Conservation (phyloP, 2,329 filamentous ascomycete species). For the Penicillium janthinellum region DNA sequence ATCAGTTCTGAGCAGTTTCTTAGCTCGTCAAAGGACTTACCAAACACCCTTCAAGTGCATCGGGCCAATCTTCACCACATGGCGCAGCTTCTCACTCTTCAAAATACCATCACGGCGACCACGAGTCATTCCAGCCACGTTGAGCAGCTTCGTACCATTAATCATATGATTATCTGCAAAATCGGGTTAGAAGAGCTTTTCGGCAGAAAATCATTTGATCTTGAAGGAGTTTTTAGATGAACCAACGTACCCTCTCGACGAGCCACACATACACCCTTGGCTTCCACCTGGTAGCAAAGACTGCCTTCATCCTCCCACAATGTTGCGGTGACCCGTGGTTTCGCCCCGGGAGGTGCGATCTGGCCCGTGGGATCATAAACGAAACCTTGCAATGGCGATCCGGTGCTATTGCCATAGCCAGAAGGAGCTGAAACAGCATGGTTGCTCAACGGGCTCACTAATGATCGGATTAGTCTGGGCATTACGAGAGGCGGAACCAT, state of each 20-base stretch:
- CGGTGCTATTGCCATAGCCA: conserved; percentile 44
- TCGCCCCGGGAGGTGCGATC: conserved; percentile 88
- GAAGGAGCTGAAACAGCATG: conserved; percentile 38
- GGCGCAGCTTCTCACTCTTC: conserved; percentile 95
- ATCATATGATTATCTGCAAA: conserved; percentile 95
- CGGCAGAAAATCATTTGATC: background rate
- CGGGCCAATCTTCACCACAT: conserved; percentile 97
- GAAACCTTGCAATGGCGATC: conserved; percentile 48
- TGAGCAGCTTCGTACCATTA: conserved; percentile 94
- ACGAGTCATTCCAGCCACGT: conserved; percentile 97
- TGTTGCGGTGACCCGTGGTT: conserved; percentile 92
- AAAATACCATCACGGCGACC: conserved; percentile 93
- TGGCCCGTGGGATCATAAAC: conserved; percentile 87
- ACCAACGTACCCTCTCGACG: conserved; percentile 75
- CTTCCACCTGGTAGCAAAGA: conserved; percentile 96
- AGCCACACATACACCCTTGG: conserved; percentile 92
- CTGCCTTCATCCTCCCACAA: conserved; percentile 98
- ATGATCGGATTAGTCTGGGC: background rate
- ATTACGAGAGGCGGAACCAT: too few relatives aligned
- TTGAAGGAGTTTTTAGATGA: too few relatives aligned
- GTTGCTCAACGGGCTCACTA: conserved; percentile 38
- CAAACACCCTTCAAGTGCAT: conserved; percentile 99
- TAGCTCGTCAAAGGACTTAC: conserved; percentile 56
- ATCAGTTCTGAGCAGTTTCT: background rate
- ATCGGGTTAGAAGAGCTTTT: background rate